Conservation (phyloP, 2,329 filamentous ascomycete species). For the Claviceps pazoutovae region DNA sequence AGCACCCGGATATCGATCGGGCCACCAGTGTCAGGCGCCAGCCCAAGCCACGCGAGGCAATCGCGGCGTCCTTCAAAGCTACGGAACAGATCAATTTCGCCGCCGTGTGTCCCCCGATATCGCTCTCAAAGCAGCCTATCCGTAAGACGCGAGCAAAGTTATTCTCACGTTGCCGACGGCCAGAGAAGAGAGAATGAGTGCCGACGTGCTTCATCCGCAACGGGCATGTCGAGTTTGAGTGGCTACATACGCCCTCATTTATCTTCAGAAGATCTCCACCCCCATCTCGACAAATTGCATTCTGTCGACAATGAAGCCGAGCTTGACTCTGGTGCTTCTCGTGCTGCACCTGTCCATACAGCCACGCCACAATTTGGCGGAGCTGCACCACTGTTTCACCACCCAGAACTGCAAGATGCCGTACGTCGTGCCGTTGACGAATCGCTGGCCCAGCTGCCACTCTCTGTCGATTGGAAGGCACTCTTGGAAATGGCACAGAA, state of each 20-base stretch:
- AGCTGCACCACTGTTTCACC: not conserved
- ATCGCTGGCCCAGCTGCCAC: slow-evolving; percentile 4
- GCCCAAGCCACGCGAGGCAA: not conserved
- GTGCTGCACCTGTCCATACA: not conserved
- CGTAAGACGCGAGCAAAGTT: not conserved
- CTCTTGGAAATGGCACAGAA: slow-evolving; percentile 2
- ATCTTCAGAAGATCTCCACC: not conserved
- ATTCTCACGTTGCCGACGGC: not conserved
- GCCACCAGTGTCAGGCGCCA: not conserved
- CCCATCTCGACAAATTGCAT: not conserved
- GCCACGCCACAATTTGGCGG: not conserved
- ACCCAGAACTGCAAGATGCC: slow-evolving; percentile 3
- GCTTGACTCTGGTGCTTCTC: not conserved
- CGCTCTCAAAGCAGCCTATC: slow-evolving; percentile 2
- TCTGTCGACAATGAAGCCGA: not conserved
- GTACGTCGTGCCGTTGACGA: slow-evolving; percentile 5
- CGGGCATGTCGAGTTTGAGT: not conserved
- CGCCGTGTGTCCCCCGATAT: slow-evolving; percentile 6
- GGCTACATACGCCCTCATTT: not conserved
- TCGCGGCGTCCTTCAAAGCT: not conserved
- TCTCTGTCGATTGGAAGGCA: slow-evolving; percentile 2
- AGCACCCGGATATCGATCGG: not conserved
- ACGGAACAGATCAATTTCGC: slow-evolving; percentile 4
- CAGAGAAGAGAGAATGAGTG: not conserved
- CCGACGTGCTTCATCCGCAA: not conserved